Conservation (phyloP, 2,329 filamentous ascomycete species). For the Xylariaceae sp. region DNA sequence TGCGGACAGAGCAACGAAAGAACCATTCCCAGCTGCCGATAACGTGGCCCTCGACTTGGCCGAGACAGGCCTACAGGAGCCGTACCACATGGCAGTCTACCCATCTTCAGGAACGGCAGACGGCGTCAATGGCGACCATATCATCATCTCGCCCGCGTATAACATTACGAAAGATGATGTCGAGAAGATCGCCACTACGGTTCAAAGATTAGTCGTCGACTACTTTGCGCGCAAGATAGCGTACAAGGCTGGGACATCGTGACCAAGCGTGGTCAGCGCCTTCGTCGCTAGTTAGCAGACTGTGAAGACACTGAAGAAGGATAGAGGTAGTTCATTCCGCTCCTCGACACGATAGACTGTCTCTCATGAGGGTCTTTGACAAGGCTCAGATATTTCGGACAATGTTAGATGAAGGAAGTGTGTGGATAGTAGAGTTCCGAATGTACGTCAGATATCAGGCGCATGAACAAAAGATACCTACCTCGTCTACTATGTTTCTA, state of each 20-base stretch:
- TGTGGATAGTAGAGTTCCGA: too few species aligned
- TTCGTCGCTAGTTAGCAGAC: too few species aligned
- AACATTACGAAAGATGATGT: constrained; percentile 57
- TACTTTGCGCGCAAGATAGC: constrained; percentile 35
- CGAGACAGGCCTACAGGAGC: constrained; percentile 14
- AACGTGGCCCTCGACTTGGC: constrained; percentile 14
- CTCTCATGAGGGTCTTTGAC: too few species aligned
- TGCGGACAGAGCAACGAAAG: constrained; percentile 32
- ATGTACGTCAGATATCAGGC: too few species aligned
- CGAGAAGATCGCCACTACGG: constrained; percentile 48
- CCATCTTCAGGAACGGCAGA: constrained; percentile 49
- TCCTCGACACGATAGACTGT: too few species aligned
- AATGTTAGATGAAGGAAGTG: too few species aligned
- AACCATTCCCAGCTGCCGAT: constrained; percentile 30
- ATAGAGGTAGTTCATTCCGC: too few species aligned
- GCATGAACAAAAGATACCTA: too few species aligned
- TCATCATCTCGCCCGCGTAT: constrained; percentile 67
- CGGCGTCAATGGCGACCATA: constrained; percentile 56
- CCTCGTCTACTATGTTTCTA: too few species aligned
- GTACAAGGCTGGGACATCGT: not conserved
- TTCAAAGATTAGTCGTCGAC: constrained; percentile 49
- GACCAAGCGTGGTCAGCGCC: too few species aligned
- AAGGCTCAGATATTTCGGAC: too few species aligned
- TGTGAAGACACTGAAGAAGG: too few species aligned
- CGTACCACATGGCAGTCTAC: constrained; percentile 39